Evolutionary conservation across 176 grass and related monocot genomes (phyloP).

Genomic region (Calamus simplicifolius): DNA sequence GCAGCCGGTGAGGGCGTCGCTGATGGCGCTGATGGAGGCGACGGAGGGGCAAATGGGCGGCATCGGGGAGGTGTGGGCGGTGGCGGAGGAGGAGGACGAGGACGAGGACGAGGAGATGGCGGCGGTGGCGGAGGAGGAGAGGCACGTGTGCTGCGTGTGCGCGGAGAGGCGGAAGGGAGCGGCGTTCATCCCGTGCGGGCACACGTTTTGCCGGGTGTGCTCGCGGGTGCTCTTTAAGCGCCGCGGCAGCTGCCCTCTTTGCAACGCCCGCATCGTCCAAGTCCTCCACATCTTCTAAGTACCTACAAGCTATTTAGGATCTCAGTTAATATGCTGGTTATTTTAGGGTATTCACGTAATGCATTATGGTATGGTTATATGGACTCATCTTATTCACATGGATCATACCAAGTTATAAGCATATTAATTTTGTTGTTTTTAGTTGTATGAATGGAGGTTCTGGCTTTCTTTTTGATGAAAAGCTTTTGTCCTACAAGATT

Average conservation of each 20-base stretch:
- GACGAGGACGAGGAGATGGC: background rate
- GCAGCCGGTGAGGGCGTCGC: background rate
- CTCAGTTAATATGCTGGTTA: no score
- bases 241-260: constrained; percentile 6
- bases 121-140: background rate
- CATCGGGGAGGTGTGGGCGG: background rate
- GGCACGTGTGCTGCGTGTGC: constrained; percentile 10
- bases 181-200: constrained; percentile 14
- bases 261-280: constrained; percentile 3
- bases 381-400: no score
- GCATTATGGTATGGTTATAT: no score
- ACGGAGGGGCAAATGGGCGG: background rate
- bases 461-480: no score
- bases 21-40: background rate
- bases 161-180: constrained; percentile 11
- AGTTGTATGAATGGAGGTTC: no score
- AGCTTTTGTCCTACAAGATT: no score
- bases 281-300: background rate
- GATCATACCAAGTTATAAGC: no score
- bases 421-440: no score
- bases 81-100: background rate
- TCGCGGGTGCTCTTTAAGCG: background rate
- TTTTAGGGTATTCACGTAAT: no score
- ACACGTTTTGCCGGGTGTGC: constrained; percentile 12
- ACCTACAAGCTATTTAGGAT: no score